Percentiles rank a stretch among this genome's conserved stretches.
Conservation (phyloP, 2,329 filamentous ascomycete species). For the Escovopsis weberi region DNA sequence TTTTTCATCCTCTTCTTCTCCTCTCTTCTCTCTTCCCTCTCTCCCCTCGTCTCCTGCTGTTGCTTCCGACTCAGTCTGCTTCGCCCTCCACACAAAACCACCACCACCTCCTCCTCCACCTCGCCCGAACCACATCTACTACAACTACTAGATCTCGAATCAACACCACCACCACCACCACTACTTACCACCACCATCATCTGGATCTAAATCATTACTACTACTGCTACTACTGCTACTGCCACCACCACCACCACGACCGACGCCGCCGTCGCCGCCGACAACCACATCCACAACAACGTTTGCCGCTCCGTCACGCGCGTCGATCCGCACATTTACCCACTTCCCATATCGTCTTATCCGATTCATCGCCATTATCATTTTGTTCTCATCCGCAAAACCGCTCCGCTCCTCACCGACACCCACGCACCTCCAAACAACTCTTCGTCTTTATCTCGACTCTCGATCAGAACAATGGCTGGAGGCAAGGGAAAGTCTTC, state of each 20-base stretch:
- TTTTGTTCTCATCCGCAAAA: background rate
- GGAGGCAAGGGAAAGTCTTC: conserved; percentile 90
- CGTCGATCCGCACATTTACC: conserved; percentile 1
- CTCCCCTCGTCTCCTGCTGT: no score
- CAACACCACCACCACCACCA: conserved; percentile 8
- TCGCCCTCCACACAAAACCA: no score
- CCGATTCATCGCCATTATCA: conserved; percentile 1
- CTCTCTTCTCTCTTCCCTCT: no score
- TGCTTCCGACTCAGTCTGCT: no score
- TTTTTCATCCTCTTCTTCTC: no score
- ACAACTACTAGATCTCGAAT: background rate
- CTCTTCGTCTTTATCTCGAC: background rate
- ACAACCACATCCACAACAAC: conserved; percentile 1
- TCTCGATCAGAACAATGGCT: conserved; percentile 35
- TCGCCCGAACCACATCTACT: no score
- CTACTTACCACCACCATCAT: conserved; percentile 4
- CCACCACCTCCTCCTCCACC: no score
- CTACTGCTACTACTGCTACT: no score
- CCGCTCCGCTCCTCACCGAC: background rate
- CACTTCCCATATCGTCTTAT: conserved; percentile 1
- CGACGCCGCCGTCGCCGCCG: background rate
- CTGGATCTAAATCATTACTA: background rate
- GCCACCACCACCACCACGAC: conserved; percentile 2
- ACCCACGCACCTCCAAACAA: background rate
- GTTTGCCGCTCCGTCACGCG: background rate